Evolutionary conservation across 306 rosid genomes (phyloP).

Genomic region (Oxytropis ochrocephala): DNA sequence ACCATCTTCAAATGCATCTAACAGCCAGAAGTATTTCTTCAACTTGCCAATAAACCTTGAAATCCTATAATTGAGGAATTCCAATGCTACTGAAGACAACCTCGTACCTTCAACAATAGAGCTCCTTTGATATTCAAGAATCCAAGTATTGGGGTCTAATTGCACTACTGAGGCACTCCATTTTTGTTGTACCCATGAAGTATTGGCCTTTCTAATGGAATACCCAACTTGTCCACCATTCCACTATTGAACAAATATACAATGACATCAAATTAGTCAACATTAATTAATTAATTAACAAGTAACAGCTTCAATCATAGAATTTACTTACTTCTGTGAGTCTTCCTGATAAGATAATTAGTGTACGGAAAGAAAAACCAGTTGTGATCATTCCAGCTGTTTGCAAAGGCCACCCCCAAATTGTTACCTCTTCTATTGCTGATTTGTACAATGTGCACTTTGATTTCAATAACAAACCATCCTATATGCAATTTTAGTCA

Average conservation of each 20-base stretch:
- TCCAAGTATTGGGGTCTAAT: conserved; percentile 73
- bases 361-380: conserved; percentile 50
- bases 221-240: conserved; percentile 52
- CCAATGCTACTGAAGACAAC: conserved; percentile 33
- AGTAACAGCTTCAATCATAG: not conserved
- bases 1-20: conserved; percentile 28
- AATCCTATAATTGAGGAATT: conserved; percentile 36
- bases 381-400: conserved; percentile 76
- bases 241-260: conserved; percentile 49
- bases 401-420: conserved; percentile 98
- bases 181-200: conserved; percentile 61
- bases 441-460: conserved; percentile 70
- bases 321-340: conserved; percentile 62
- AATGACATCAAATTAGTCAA: not conserved
- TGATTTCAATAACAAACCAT: conserved; percentile 60
- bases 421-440: conserved; percentile 55
- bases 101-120: conserved; percentile 35
- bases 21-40: conserved; percentile 46
- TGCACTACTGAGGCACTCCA: conserved; percentile 82
- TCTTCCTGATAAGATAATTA: conserved; percentile 71
- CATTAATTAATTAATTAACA: not conserved
- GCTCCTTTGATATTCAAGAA: conserved; percentile 68
- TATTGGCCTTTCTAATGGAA: conserved; percentile 47
- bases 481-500: conserved; percentile 34
- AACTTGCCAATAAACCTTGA: conserved; percentile 32